Evolutionary conservation across 148 eudicot genomes (phyloP), one percentile per base, ranked within the genome.

Genomic region (Fagopyrum tataricum): DNA sequence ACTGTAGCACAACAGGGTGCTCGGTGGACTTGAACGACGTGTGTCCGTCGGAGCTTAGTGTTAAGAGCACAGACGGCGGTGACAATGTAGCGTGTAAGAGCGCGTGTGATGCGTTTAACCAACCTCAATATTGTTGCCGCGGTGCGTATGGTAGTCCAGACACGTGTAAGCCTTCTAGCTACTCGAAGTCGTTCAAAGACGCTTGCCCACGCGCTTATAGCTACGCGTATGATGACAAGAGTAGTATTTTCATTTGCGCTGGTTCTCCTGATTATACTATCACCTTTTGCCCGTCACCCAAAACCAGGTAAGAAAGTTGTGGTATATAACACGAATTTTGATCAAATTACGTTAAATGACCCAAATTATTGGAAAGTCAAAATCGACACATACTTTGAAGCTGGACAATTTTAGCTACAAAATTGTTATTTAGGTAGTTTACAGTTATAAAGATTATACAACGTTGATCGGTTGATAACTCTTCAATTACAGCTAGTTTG

Each of bases 131-230:
- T 39, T 88, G 91, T 21, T 88, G 91, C 13, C 84, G 86, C 37
- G 91, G 91, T 72, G 81, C 85, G 48, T 83, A 83, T 10, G 82
- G 80, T 0, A 77, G 83, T 9, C 95, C 97, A 1, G 85, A 79
- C 69, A 86, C 86, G 5, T 91, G 97, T 75, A 86, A 82, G 79
- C 97, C 97, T 37, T 86, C 95, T n/a, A 78, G 84, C 6, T 91
- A 91, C 73, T 83, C 97, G 64, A 7, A 52, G 78, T 26, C 79
- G 79, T 91, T 91, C 59, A 91, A 91, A 82, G 84, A 73, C 42
- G 89, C 87, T 44, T 91, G 97, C 59, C 97, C 97, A 11, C 74
- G 71, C 59, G 92, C 97, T 4, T 91, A 91, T 37, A 91, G 97
- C 73, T 91, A 91, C 69, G 97, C 97, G 43, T 91, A 87, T 58